Evolutionary conservation across 208 protist genomes (phyloP).

Genomic region (Leptomonas seymouri): DNA sequence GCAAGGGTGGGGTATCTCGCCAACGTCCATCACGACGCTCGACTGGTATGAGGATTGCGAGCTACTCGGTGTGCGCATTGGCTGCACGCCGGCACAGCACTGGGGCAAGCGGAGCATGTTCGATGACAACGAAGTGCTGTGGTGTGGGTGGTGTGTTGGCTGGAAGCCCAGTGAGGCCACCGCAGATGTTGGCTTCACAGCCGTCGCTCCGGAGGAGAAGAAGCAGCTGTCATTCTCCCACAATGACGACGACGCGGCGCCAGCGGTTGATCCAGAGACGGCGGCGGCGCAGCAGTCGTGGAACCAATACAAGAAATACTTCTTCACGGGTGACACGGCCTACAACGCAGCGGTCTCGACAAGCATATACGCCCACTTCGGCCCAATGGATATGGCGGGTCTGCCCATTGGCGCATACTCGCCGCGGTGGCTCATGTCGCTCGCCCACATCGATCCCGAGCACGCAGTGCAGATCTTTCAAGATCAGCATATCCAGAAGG

Average conservation of each 20-base stretch:
- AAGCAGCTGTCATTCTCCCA: not conserved
- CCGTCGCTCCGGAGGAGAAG: not conserved
- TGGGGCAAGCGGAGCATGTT: conserved; percentile 41
- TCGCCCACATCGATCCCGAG: conserved; percentile 67
- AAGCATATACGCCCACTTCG: conserved; percentile 50
- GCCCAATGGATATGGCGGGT: conserved; percentile 61
- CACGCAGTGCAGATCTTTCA: conserved; percentile 78
- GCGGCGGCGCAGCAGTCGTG: conserved; percentile 27
- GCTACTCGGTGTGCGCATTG: conserved; percentile 46
- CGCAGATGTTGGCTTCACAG: not conserved
- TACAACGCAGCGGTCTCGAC: conserved; percentile 56
- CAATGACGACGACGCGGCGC: conserved; percentile 1
- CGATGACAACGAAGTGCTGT: conserved; percentile 69
- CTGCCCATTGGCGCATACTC: conserved; percentile 89
- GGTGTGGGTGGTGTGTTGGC: conserved; percentile 72
- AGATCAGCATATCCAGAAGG: conserved; percentile 45
- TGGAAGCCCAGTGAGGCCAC: conserved; percentile 24
- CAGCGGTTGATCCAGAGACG: not conserved
- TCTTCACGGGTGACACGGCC: conserved; percentile 63
- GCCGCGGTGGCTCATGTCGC: conserved; percentile 66
- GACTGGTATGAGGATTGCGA: conserved; percentile 60
- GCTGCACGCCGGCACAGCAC: conserved; percentile 69
- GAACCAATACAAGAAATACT: conserved; percentile 46
- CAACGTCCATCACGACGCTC: conserved; percentile 35
- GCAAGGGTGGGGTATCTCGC: conserved; percentile 39